A percentile compares a stretch with the other conserved stretches of the same genome.
Conservation (phyloP, 2,329 filamentous ascomycete genomes). For the Tolypocladium album region DNA sequence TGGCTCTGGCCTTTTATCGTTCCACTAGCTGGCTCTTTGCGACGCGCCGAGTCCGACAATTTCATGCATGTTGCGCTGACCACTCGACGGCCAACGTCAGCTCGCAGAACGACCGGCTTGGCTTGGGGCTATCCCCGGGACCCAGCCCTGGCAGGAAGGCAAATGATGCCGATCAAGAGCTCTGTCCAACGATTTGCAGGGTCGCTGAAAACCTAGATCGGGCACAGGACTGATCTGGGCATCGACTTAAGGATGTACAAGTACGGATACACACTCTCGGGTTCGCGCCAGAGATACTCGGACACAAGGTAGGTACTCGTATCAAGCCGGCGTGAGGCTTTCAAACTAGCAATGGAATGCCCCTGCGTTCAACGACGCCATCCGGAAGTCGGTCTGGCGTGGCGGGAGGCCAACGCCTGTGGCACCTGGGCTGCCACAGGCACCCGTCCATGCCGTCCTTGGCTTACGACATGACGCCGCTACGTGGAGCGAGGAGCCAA, state of each 20-base stretch:
- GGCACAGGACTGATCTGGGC: too few relatives aligned
- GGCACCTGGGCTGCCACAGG: neutral
- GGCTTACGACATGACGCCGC: neutral
- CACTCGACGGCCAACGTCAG: neutral
- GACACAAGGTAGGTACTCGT: too few relatives aligned
- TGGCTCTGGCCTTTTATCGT: neutral
- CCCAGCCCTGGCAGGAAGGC: neutral
- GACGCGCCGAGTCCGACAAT: neutral
- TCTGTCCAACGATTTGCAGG: neutral
- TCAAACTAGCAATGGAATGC: too few relatives aligned
- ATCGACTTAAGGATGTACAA: neutral
- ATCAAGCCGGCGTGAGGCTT: neutral
- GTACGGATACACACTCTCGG: neutral
- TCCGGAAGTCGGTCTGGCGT: neutral
- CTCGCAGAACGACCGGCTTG: neutral
- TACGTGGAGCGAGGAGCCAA: neutral
- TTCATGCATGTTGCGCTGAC: neutral
- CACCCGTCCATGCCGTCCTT: neutral
- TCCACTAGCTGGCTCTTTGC: neutral
- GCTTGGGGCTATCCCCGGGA: neutral
- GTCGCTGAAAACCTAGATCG: too few relatives aligned
- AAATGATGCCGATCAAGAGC: neutral
- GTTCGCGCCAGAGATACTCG: neutral
- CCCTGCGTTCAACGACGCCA: neutral
- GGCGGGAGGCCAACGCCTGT: too few relatives aligned